Conservation (phyloP, 2,329 filamentous ascomycete species). For the Pseudogymnoascus sp. region DNA sequence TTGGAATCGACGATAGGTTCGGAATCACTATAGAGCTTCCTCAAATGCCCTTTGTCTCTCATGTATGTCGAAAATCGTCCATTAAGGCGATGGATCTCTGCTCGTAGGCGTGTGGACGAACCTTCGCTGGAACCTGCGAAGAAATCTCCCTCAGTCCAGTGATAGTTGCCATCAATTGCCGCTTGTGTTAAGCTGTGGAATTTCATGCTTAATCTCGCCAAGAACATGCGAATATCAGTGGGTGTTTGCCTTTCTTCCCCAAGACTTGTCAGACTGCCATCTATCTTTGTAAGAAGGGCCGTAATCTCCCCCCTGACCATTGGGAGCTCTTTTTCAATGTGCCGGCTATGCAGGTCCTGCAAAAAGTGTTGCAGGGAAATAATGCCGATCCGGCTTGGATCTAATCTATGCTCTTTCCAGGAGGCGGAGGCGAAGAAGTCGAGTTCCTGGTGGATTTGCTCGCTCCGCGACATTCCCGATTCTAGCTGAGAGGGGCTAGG, state of each 20-base stretch:
- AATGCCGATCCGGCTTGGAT: conserved; percentile 20
- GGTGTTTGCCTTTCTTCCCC: conserved; percentile 18
- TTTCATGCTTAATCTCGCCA: conserved; percentile 21
- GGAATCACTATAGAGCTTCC: neutral
- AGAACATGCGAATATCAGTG: conserved; percentile 19
- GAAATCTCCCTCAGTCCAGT: conserved; percentile 13
- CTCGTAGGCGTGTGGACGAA: conserved; percentile 22
- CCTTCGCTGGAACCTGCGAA: conserved; percentile 5
- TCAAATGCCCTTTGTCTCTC: conserved; percentile 11
- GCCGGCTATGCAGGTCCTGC: conserved; percentile 23
- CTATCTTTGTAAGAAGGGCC: conserved; percentile 12
- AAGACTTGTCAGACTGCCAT: conserved; percentile 14
- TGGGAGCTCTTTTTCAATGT: conserved; percentile 27
- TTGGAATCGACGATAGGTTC: neutral
- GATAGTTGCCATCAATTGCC: conserved; percentile 23
- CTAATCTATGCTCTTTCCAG: conserved; percentile 25
- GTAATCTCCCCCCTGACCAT: conserved; percentile 24
- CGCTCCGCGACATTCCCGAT: conserved; percentile 30
- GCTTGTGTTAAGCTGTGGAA: conserved; percentile 24
- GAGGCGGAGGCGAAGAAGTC: conserved; percentile 34
- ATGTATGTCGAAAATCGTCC: conserved; percentile 20
- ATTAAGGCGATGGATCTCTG: conserved; percentile 24
- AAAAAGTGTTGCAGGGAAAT: conserved; percentile 17
- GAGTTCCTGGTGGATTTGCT: conserved; percentile 32
- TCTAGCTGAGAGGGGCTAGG: conserved; percentile 29